These are phyloP conservation scores for Lentinula aciculospora DNA, from an alignment of 768 basidiomycete species.

Conservation along the genomic window DNA sequence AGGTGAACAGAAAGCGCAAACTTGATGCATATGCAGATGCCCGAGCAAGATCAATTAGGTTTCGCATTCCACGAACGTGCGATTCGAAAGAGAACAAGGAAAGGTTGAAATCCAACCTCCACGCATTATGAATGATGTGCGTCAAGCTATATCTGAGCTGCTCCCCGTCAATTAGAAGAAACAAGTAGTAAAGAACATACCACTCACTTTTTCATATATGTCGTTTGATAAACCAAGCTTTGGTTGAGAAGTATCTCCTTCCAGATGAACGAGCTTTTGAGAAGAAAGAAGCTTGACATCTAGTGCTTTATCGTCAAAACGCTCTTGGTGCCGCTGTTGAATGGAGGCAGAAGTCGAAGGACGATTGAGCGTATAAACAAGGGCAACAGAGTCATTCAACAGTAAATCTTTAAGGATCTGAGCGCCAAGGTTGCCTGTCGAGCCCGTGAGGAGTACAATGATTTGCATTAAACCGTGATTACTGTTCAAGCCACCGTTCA, in stretches of 20 bases:
- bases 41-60: slow-evolving; percentile 35
- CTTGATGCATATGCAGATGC: slow-evolving; percentile 10
- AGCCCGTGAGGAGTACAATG: slow-evolving; percentile 32
- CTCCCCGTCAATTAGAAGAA: neutral
- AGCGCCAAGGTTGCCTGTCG: slow-evolving; percentile 35
- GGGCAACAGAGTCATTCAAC: slow-evolving; percentile 12
- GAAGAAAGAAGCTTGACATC: slow-evolving; percentile 20
- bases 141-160: slow-evolving; percentile 25
- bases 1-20: slow-evolving; percentile 33
- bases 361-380: neutral
- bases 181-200: slow-evolving; percentile 4
- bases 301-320: slow-evolving; percentile 25
- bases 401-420: slow-evolving; percentile 26
- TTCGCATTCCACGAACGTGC: slow-evolving; percentile 39
- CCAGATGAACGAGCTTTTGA: slow-evolving; percentile 26
- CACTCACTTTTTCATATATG: slow-evolving; percentile 17
- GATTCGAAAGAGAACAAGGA: slow-evolving; percentile 44
- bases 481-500: neutral
- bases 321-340: slow-evolving; percentile 14
- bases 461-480: slow-evolving; percentile 2
- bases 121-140: slow-evolving; percentile 31
- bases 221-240: slow-evolving; percentile 14
- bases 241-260: slow-evolving; percentile 23
- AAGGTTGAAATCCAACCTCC: slow-evolving; percentile 35
- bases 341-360: slow-evolving; percentile 11